Percentiles rank a stretch among this genome's conserved stretches.
Evolutionary conservation across 2,329 filamentous ascomycete species (phyloP).

Genomic region (Ophiostoma montium): DNA sequence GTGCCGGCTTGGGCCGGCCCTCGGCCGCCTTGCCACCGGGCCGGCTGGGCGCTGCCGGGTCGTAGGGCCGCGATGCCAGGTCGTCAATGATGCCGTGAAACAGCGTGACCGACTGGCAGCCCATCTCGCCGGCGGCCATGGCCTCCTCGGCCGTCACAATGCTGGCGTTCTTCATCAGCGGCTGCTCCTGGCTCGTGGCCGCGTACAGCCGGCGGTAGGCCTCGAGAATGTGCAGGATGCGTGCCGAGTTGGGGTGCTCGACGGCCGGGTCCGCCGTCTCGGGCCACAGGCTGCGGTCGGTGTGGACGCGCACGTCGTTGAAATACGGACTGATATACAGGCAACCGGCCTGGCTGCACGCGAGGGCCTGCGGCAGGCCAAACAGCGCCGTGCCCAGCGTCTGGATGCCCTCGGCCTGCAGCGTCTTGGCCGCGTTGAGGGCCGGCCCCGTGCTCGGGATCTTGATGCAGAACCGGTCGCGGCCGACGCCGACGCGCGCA

Average conservation of each 20-base stretch:
- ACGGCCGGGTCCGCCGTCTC: constrained; percentile 30
- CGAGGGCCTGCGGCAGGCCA: constrained; percentile 32
- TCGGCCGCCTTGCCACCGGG: constrained; percentile 17
- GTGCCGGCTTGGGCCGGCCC: constrained; percentile 25
- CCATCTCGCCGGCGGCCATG: constrained; percentile 31
- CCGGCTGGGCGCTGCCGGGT: constrained; percentile 21
- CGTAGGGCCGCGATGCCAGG: constrained; percentile 20
- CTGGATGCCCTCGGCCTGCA: constrained; percentile 29
- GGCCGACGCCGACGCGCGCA: constrained; percentile 26
- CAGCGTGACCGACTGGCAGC: constrained; percentile 32
- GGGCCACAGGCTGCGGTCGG: constrained; percentile 30
- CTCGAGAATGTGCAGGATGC: constrained; percentile 33
- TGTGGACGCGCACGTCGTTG: constrained; percentile 31
- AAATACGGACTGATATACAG: constrained; percentile 36
- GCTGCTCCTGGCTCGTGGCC: constrained; percentile 33
- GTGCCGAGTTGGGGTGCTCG: constrained; percentile 32
- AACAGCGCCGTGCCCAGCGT: constrained; percentile 33
- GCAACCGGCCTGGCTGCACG: constrained; percentile 32
- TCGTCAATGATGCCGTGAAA: constrained; percentile 25
- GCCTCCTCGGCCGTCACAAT: constrained; percentile 29
- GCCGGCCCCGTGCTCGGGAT: constrained; percentile 34
- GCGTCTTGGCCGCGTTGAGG: constrained; percentile 28
- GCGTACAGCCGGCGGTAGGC: constrained; percentile 30
- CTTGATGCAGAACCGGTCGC: constrained; percentile 36
- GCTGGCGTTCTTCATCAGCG: constrained; percentile 32